Evolutionary conservation across 2,329 filamentous ascomycete genomes (phyloP).

Genomic region (Gnomoniopsis sp.): DNA sequence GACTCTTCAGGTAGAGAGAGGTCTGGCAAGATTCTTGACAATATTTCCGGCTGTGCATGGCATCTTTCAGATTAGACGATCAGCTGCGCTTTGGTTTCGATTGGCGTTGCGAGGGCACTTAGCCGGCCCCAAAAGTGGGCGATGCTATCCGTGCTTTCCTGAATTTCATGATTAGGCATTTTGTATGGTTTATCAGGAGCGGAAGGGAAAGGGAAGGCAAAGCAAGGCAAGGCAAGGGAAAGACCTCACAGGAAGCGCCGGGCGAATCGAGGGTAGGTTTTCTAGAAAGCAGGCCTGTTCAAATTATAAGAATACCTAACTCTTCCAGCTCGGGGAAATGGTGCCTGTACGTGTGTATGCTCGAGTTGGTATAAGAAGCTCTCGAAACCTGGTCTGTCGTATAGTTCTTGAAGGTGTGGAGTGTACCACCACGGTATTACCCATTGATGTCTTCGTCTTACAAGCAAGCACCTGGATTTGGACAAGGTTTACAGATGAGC

Average conservation of each 20-base stretch:
- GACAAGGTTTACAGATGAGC: no score
- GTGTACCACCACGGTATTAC: no score
- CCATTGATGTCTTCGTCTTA: no score
- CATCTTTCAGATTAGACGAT: background rate
- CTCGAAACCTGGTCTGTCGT: no score
- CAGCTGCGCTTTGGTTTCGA: background rate
- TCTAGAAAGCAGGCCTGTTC: slow-evolving; percentile 1
- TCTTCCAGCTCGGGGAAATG: background rate
- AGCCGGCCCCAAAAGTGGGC: background rate
- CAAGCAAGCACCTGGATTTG: no score
- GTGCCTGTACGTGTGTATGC: background rate
- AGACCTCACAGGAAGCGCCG: background rate
- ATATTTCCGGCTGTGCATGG: background rate
- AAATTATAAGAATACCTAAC: background rate
- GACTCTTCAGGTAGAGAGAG: slow-evolving; percentile 47
- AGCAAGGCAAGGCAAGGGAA: background rate
- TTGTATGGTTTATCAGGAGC: background rate
- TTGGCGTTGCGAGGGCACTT: background rate
- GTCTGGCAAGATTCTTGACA: background rate
- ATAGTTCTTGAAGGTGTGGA: no score
- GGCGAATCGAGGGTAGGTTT: background rate
- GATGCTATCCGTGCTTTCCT: background rate
- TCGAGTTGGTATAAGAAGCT: background rate
- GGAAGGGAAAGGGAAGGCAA: background rate
- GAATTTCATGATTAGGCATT: background rate